These are phyloP conservation scores for Debaryomyces tyrocola DNA, from an alignment of 805 yeast species.

Conservation along the genomic window DNA sequence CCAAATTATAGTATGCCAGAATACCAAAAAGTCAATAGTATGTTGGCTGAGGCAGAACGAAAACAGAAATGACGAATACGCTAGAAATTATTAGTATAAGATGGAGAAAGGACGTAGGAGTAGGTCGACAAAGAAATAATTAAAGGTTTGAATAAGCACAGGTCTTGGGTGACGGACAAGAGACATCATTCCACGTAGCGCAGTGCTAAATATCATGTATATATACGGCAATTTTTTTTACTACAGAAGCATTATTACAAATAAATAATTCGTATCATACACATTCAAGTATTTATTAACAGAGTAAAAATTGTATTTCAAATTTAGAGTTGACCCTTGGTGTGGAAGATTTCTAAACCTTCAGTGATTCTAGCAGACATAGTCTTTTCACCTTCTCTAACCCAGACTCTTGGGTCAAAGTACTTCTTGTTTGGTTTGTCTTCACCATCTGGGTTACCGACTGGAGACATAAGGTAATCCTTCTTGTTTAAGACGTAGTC, in stretches of 20 bases:
- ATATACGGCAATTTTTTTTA: neutral
- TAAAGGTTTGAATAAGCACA: too few relatives aligned
- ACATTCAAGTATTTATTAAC: neutral
- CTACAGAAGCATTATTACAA: neutral
- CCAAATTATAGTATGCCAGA: slow-evolving; percentile 47
- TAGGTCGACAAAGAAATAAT: too few relatives aligned
- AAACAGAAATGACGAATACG: neutral
- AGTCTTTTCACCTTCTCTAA: slow-evolving; percentile 99
- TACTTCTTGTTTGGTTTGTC: slow-evolving; percentile 99
- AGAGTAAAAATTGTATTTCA: neutral
- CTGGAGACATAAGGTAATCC: slow-evolving; percentile 85
- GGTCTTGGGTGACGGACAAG: neutral
- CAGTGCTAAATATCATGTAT: neutral
- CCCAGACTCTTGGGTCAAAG: slow-evolving; percentile 99
- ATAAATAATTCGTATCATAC: neutral
- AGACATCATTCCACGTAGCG: neutral
- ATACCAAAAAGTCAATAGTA: slow-evolving; percentile 29
- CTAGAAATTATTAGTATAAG: too few relatives aligned
- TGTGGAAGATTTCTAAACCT: slow-evolving; percentile 85
- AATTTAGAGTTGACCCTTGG: slow-evolving; percentile 57
- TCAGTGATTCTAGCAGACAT: slow-evolving; percentile 83
- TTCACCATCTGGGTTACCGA: slow-evolving; percentile 99
- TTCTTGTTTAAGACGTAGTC: slow-evolving; percentile 95
- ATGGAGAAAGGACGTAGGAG: too few relatives aligned
- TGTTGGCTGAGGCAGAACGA: slow-evolving; percentile 1